These are phyloP conservation scores for Cylindrotheca closterium DNA, from an alignment of 108 stramenopile genomes.

Conservation along the genomic window DNA sequence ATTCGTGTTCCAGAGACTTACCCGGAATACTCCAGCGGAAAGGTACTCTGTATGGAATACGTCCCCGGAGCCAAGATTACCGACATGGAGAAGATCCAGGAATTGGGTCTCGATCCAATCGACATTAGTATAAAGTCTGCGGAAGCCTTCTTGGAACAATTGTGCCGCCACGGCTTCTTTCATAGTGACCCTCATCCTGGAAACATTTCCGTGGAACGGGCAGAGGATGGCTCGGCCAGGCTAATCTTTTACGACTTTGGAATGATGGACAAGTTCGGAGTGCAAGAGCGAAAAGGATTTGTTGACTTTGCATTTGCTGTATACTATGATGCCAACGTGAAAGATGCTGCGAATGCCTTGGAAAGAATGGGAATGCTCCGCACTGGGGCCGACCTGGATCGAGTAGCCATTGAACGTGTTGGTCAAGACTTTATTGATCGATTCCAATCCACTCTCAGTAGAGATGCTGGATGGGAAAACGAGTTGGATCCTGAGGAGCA, in stretches of 20 bases:
- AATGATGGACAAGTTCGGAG: conserved; percentile 96
- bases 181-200: conserved; percentile 71
- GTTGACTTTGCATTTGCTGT: conserved; percentile 91
- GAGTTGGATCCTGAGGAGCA: conserved; percentile 75
- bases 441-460: conserved; percentile 82
- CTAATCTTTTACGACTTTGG: conserved; percentile 98
- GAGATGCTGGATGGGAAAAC: conserved; percentile 72
- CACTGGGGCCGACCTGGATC: conserved; percentile 84
- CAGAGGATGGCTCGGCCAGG: conserved; percentile 63
- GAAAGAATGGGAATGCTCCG: conserved; percentile 93
- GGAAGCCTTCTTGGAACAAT: conserved; percentile 93
- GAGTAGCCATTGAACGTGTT: conserved; percentile 94
- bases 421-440: conserved; percentile 95
- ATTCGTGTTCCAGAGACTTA: conserved; percentile 91
- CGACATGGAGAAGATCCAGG: conserved; percentile 67
- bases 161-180: conserved; percentile 96
- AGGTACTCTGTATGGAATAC: conserved; percentile 94
- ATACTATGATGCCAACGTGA: conserved; percentile 90
- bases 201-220: conserved; percentile 89
- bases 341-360: conserved; percentile 89
- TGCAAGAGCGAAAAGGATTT: conserved; percentile 72
- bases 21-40: conserved; percentile 79
- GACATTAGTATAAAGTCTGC: conserved; percentile 87
- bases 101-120: conserved; percentile 72
- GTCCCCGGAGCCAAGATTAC: conserved; percentile 94